These are phyloP conservation scores for Arthrobotrys sinensis DNA, from an alignment of 2,329 filamentous ascomycete species.

Conservation along the genomic window DNA sequence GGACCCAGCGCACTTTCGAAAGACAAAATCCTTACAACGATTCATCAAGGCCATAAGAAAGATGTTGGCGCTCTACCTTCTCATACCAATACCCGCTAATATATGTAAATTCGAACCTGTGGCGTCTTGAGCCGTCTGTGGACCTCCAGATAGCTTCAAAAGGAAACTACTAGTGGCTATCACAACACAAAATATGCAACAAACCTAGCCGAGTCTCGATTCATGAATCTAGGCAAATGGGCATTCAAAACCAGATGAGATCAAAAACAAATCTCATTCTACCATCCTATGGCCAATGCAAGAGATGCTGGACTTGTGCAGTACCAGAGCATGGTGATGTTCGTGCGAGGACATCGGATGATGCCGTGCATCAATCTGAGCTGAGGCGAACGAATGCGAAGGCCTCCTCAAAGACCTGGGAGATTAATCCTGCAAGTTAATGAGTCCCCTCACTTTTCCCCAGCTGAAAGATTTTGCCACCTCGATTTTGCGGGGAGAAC, in stretches of 20 bases:
- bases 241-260: background rate
- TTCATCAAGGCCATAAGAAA: background rate
- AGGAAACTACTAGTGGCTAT: background rate
- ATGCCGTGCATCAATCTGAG: background rate
- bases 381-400: conserved; percentile 1
- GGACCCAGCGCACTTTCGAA: background rate
- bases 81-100: too few species aligned
- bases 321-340: background rate
- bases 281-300: background rate
- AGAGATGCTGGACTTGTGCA: background rate
- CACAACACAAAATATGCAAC: conserved; percentile 43
- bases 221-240: too few species aligned
- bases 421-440: background rate
- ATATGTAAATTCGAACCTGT: too few species aligned
- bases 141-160: background rate
- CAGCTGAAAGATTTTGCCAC: conserved; percentile 22
- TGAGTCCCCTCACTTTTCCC: conserved; percentile 13
- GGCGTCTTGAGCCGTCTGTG: too few species aligned
- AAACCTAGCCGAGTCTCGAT: background rate
- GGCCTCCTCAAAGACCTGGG: background rate
- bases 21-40: background rate
- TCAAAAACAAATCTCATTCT: background rate
- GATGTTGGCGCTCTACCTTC: too few species aligned
- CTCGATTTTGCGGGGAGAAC: conserved; percentile 22
- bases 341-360: conserved; percentile 9